Evolutionary conservation across 805 yeast genomes (phyloP), one percentile per base, ranked within the genome.

Genomic region (Ascoidea tarda): DNA sequence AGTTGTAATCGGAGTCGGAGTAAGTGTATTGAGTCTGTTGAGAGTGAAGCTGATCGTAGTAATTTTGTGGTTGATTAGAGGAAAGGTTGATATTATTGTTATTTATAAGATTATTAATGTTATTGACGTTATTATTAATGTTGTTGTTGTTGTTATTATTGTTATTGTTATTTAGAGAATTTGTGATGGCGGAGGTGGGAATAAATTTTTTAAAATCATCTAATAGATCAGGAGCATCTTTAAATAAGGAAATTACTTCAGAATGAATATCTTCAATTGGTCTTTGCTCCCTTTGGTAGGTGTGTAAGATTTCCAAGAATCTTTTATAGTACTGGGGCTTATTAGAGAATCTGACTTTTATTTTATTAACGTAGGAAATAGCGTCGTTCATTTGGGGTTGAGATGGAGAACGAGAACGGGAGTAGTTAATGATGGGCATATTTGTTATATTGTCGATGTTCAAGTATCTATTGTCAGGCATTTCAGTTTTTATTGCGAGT

Each of bases 251-350:
- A 1, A 96, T 85, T 1, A 93, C 96, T 64, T 93, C 97, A 53
- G 87, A 84, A 62, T 91, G 93, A 8, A 93, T 98, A 63, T 93
- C 98, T 50, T 87, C 82, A 52, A 93, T 93, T 49, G 97, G 96
- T 62, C 88, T 85, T 63, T 89, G 95, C 63, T 91, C 99, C 57
- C 95, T 80, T 71, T 93, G 98, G 64, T 93, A 93, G 48, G 97
- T 90, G 67, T 93, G 99, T 60, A 93, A 72, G 54, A 91, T 93
- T 65, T 93, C 99, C 68, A 95, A 72, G 60, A 93, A 93, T 61
- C 84, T 90, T 69, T 93, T 93, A 72, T 93, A 93, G 53, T 89
- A 87, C 61, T 91, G 97, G 0, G 99, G 99, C 66, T 90, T 96
- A 62, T 81, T 78, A 28, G 96, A 85, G 66, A 89, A 93, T 57